Evolutionary conservation across 2,329 filamentous ascomycete genomes (phyloP).

Genomic region (Corinectria fuckeliana): DNA sequence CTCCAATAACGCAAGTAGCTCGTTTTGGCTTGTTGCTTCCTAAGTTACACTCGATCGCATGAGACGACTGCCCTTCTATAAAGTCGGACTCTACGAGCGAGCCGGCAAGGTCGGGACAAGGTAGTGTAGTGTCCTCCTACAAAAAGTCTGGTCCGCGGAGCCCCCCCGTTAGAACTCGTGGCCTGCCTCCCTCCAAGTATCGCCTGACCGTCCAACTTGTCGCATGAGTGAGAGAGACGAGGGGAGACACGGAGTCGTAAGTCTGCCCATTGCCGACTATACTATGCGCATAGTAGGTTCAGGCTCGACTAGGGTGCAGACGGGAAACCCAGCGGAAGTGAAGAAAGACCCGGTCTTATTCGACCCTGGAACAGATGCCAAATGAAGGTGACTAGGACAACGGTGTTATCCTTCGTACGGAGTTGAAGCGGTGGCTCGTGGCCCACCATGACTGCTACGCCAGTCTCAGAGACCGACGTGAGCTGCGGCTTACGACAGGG

Average conservation of each 20-base stretch:
- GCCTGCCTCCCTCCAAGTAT: background rate
- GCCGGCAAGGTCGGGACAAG: no score
- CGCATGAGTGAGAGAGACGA: background rate
- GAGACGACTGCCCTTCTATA: background rate
- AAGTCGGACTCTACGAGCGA: no score
- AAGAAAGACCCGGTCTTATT: background rate
- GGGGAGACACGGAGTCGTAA: background rate
- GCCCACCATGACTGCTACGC: constrained; percentile 1
- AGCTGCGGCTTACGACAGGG: background rate
- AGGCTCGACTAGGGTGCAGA: background rate
- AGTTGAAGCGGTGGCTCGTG: background rate
- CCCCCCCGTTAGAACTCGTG: background rate
- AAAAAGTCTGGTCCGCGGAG: no score
- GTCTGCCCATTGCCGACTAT: background rate
- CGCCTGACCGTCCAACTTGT: background rate
- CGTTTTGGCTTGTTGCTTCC: no score
- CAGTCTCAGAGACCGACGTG: background rate
- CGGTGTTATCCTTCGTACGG: background rate
- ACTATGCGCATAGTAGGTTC: background rate
- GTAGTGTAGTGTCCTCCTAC: no score
- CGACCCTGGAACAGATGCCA: background rate
- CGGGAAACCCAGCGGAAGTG: background rate
- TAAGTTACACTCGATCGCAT: no score
- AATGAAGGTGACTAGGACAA: background rate
- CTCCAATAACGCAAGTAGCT: no score